Base-by-base conservation (phyloP, 768 basidiomycete species). In the Collybia mongolica region DNA sequence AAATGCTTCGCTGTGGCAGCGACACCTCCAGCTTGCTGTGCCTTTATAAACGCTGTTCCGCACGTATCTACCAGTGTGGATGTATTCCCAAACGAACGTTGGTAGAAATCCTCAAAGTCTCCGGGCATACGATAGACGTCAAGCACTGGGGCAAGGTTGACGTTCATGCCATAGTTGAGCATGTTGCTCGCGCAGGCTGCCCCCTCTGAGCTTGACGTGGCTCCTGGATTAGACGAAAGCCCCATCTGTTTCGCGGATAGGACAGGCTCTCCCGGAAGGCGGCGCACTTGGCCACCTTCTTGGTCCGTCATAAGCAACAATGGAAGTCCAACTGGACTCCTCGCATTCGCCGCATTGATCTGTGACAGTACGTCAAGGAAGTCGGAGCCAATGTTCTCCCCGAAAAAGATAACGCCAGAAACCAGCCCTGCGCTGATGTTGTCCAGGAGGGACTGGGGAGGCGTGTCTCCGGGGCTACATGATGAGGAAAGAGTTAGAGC, bases 271-370 rank as follows among this genome's bases (percentile, higher is more conserved):
- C 55, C 55, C 12, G 45, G 44, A 2, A 56, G 52, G 36, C 55
- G 47, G 6, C 55, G 44, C 17, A 56, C 55, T 43, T 48, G 22
- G 5, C 55, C 55, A n/a, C 55, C 55, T 47, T 56, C 55, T 38
- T 56, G 55, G 24, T 56, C 55, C 12, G 55, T 56, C 52, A 56
- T 56, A 23, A 56, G 49, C 52, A 56, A 24, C 8, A 56, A 23
- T 6, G 55, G 55, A 26, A 56, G 26, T 5, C 46, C 41, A 11
- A 48, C 28, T 14, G 55, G 52, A 15, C 52, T 53, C 8, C 38
- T 50, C 23, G 45, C 49, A n/a, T 56, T 56, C 1, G 55, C 55
- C 32, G 35, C n/a, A 37, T 54, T 56, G 15, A 56, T 46, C 20
- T 52, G 51, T 12, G 52, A 28, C 18, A 56, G 17, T 14, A 56